Evolutionary conservation across 1,284 basidiomycete genomes (phyloP), one percentile per base, ranked within the genome.

Genomic region (Pseudozyma thailandica): DNA sequence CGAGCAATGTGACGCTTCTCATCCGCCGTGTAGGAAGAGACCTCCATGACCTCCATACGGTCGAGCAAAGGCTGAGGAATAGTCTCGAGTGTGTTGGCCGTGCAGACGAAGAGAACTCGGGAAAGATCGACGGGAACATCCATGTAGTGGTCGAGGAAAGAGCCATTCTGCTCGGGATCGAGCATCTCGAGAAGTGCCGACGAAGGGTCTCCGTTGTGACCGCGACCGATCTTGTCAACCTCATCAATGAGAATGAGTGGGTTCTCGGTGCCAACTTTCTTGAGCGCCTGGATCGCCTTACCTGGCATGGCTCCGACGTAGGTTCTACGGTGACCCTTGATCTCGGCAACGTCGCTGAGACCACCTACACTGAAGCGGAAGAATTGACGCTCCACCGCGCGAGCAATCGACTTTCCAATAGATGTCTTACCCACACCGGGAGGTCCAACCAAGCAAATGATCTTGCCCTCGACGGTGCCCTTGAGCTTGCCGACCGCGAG

Each of bases 341-440:
- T 98, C 87, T 98, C 96, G 53, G 95, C 96, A 0, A 98, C 94
- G 81, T 98, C 95, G 57, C 93, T 93, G 78, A 99, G 85, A 25
- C 96, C 94, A 74, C 96, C 96, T 5, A 98, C 94, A 13, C 92
- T 94, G 86, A 99, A 97, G 44, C 95, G 88, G 88, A 94, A 95
- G 86, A 96, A 95, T 80, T 92, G 89, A 53, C 93, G 85, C 50
- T 91, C 88, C 41, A 96, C 85, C 7, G 93, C 92, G 9, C 92
- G 87, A 0, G 93, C 90, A 53, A 96, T 94, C n/a, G 90, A 92
- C 86, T 97, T 97, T 59, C 94, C 85, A 56, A 85, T 85, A 53
- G 89, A 91, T 0, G 92, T 97, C 86, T 96, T 96, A 31, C 94
- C 94, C 6, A 98, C 96, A 84, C 95, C 95, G 3, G 96, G 96